Base-by-base conservation (phyloP, 805 yeast species). In the Yamadazyma phyllophila region DNA sequence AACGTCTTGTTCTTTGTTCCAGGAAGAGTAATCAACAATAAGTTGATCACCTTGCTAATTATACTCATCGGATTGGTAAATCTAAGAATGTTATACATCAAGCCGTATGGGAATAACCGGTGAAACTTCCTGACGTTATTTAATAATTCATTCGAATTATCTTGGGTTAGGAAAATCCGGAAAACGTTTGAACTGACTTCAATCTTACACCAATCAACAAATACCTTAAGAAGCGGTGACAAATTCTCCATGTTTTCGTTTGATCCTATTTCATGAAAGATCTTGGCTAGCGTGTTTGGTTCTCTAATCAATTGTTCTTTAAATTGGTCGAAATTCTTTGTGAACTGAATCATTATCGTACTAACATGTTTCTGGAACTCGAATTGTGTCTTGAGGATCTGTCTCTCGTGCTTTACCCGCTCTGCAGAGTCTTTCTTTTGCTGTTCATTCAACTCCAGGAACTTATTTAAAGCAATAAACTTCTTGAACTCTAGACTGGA, bases 31-130 rank as follows among this genome's bases (percentile, higher is more conserved):
- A 69, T 88, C 69, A 94, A 79, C 53, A 92, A 81, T 47, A 92
- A 61, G 56, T 89, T 97, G 30, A 91, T 77, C 61, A 92, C 67
- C 16, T 83, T 80, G 49, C 90, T 86, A 69, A 88, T 81, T 24
- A 92, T 82, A 35, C 84, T 79, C 66, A 90, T 80, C 2, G 99
- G 98, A 58, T 92, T 92, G 0, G 98, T 88, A 48, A 85, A 81
- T 57, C 82, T 77, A 58, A 94, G 64, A 16, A 92, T 85, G 15
- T 88, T 87, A 36, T 83, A 82, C 62, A 91, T 79, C 30, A 92
- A 60, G 1, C 77, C 67, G 62, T 92, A 94, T 0, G 98, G 99
- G 67, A 92, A 80, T 48, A 88, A 58, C 27, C 74, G 67, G 65
- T 92, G 97, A 33, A 94, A 66, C 46, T 83, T 78, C 51, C 81